Percentiles rank a stretch among this genome's conserved stretches.
Conservation (phyloP, 1,284 basidiomycete genomes). For the Thecaphora frezii region DNA sequence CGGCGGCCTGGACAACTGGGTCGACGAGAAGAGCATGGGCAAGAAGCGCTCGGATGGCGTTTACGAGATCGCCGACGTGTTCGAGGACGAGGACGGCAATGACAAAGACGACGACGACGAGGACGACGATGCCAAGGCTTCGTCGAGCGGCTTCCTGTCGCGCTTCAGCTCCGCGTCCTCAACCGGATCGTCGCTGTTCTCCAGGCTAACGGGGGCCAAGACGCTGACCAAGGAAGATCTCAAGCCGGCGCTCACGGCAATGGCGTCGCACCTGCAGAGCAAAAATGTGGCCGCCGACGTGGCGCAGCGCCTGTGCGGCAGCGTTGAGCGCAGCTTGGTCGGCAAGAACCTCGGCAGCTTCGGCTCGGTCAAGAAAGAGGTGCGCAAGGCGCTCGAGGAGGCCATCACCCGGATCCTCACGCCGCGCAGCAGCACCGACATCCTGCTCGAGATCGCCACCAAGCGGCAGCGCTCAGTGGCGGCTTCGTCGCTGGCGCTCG, state of each 20-base stretch:
- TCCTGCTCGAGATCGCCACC: constrained; percentile 71
- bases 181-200: constrained; percentile 34
- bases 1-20: constrained; percentile 59
- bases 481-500: constrained; percentile 50
- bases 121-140: constrained; percentile 13
- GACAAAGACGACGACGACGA: constrained; percentile 56
- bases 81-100: constrained; percentile 24
- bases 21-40: constrained; percentile 74
- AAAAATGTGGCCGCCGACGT: constrained; percentile 98
- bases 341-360: constrained; percentile 67
- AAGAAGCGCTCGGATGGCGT: constrained; percentile 77
- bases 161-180: constrained; percentile 60
- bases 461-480: constrained; percentile 57
- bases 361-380: constrained; percentile 73
- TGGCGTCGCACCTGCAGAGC: constrained; percentile 96
- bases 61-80: constrained; percentile 91
- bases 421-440: constrained; percentile 92
- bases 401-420: constrained; percentile 92
- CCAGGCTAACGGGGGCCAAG: constrained; percentile 71
- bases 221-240: constrained; percentile 80
- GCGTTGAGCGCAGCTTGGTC: constrained; percentile 81
- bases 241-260: constrained; percentile 82
- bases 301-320: constrained; percentile 88
- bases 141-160: constrained; percentile 65
- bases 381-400: constrained; percentile 78